phyloP scores from a whole-genome alignment of 306 rosid species.

The Prunus mongolica region DNA sequence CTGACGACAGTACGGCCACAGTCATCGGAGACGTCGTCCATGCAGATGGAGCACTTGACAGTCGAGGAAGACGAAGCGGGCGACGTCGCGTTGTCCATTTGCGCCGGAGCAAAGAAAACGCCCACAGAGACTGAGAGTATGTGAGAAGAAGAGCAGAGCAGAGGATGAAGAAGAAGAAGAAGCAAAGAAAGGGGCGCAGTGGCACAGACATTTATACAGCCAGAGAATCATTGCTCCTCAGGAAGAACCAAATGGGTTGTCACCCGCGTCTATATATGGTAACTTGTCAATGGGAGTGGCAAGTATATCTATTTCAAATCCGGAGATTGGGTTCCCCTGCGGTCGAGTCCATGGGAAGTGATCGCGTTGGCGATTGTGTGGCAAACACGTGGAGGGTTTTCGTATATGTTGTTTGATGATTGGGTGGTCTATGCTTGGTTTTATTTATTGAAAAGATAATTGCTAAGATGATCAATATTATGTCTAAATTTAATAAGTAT shows the following conservation, averaged over 20 bases:
- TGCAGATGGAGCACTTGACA: conserved; percentile 7
- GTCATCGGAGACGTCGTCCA: neutral
- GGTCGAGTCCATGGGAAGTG: neutral
- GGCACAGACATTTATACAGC: neutral
- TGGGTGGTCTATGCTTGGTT: neutral
- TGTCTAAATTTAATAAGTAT: neutral
- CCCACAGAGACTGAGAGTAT: neutral
- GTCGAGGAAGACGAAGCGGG: neutral
- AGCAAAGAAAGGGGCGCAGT: too few species aligned
- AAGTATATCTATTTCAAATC: neutral
- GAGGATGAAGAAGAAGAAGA: neutral
- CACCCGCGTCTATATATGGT: neutral
- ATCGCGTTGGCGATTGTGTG: fast-evolving
- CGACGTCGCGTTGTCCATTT: conserved; percentile 2
- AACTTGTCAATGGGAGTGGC: neutral
- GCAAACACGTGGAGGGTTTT: neutral
- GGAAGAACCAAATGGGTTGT: neutral
- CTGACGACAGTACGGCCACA: conserved; percentile 13
- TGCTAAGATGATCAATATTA: fast-evolving
- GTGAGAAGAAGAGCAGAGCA: neutral
- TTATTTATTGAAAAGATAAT: too few species aligned
- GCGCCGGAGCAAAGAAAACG: neutral
- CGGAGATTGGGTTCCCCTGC: neutral
- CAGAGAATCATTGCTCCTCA: neutral
- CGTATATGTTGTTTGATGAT: neutral